A percentile compares a stretch with the other conserved stretches of the same genome.
Conservation (phyloP, 345 rosid species). For the Odontarrhena argentea region DNA sequence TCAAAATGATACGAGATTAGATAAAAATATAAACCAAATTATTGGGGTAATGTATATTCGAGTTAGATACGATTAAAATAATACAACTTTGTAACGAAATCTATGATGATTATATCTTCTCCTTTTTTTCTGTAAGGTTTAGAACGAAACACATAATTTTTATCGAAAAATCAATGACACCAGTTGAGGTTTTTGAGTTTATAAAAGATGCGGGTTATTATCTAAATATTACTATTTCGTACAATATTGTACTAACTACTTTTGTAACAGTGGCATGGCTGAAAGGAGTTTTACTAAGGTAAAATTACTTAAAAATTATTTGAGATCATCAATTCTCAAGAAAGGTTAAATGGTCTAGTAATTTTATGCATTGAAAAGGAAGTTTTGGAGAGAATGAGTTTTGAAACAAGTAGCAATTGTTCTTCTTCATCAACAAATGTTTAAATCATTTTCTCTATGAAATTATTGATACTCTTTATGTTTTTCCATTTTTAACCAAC, state of each 20-base stretch:
- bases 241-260: not conserved
- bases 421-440: not conserved
- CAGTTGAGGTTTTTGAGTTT: not conserved
- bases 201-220: not conserved
- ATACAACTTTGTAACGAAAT: too few species aligned
- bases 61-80: too few species aligned
- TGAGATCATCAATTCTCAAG: conserved; percentile 8
- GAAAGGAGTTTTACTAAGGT: not conserved
- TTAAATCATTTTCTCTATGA: not conserved
- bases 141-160: too few species aligned
- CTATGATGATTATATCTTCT: too few species aligned
- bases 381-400: not conserved
- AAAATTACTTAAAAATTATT: not conserved
- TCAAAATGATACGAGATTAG: too few species aligned
- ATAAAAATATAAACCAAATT: too few species aligned
- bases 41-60: too few species aligned
- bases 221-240: not conserved
- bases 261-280: not conserved
- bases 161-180: not conserved
- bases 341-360: not conserved
- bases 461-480: not conserved
- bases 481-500: too few species aligned
- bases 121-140: too few species aligned
- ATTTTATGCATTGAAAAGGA: conserved; percentile 6
- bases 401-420: not conserved